Base-by-base conservation (phyloP, 225 moss, liverwort and hornwort species). In the Marchantia polymorpha region DNA sequence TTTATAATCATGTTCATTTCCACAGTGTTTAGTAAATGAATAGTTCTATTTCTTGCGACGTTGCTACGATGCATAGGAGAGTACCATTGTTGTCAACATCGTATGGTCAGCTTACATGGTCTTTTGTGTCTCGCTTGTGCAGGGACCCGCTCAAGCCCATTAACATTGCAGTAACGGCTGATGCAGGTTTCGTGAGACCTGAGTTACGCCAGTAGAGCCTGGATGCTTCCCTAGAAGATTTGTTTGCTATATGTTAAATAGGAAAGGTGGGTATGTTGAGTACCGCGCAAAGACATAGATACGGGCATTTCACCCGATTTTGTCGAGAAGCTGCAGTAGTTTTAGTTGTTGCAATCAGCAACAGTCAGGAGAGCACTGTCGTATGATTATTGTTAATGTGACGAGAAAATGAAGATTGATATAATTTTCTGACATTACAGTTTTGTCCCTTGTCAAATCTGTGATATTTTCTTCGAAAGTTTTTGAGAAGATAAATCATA, bases 71-170 rank as follows among this genome's bases (percentile, higher is more conserved):
- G 39, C 39, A 39, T 2, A 2, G 39, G 39, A 39, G 39, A 39
- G 39, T 39, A 13, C 56, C 5, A 56, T 13, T 56, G 56, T 12
- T 56, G 56, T 13, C 19, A 56, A 56, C 9, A 13, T 56, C 2
- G 4, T 56, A 19, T 56, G 14, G 19, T 56, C 9, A 19, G 9
- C 56, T 56, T 56, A 12, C 56, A 27, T 52, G 14, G 52, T n/a
- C 39, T 39, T 39, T 20, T 50, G 25, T 52, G 51, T 39, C 5
- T 9, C 53, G 8, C 20, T 16, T 69, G 46, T 55, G 49, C 85
- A 97, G 94, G 97, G 91, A 72, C 97, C 95, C 23, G 95, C 97
- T 12, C 97, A 99, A 88, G 97, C 95, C 73, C 85, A 90, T 99
- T 0, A 91, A 95, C 84, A 99, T 99, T 66, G 94, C 99, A 25